These are phyloP conservation scores for Mycena rosella DNA, from an alignment of 768 basidiomycete species.

Conservation along the genomic window DNA sequence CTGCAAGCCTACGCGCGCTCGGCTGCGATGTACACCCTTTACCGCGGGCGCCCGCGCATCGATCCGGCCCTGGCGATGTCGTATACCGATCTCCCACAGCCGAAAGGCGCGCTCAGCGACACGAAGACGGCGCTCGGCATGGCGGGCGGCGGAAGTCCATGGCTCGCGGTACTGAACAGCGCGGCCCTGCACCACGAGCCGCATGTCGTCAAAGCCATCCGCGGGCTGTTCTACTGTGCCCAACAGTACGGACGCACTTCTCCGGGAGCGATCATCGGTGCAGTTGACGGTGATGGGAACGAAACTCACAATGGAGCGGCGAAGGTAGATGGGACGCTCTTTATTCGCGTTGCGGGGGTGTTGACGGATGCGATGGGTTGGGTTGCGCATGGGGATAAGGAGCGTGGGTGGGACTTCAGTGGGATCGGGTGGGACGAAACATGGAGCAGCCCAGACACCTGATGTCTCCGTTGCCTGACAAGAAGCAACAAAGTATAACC, in stretches of 20 bases:
- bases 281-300: neutral
- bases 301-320: constrained; percentile 52
- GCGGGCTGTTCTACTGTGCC: constrained; percentile 46
- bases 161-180: constrained; percentile 51
- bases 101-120: constrained; percentile 27
- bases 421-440: constrained; percentile 62
- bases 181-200: constrained; percentile 55
- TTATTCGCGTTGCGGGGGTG: constrained; percentile 60
- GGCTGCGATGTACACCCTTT: constrained; percentile 45
- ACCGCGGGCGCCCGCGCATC: constrained; percentile 51
- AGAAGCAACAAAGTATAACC: too few species aligned
- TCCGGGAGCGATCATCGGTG: constrained; percentile 33
- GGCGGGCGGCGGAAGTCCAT: constrained; percentile 48
- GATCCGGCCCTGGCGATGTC: constrained; percentile 48
- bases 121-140: constrained; percentile 44
- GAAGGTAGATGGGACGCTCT: constrained; percentile 56
- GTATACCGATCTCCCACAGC: constrained; percentile 49
- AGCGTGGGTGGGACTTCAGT: constrained; percentile 54
- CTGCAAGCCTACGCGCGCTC: constrained; percentile 50
- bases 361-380: constrained; percentile 57
- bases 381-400: constrained; percentile 55
- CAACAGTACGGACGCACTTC: constrained; percentile 48
- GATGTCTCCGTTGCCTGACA: too few species aligned
- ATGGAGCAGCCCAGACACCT: constrained; percentile 42
- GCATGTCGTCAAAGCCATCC: constrained; percentile 53